phyloP scores from a whole-genome alignment of 2,329 filamentous ascomycete genomes.

The Ophiognomonia clavigignenti-juglandacearum region DNA sequence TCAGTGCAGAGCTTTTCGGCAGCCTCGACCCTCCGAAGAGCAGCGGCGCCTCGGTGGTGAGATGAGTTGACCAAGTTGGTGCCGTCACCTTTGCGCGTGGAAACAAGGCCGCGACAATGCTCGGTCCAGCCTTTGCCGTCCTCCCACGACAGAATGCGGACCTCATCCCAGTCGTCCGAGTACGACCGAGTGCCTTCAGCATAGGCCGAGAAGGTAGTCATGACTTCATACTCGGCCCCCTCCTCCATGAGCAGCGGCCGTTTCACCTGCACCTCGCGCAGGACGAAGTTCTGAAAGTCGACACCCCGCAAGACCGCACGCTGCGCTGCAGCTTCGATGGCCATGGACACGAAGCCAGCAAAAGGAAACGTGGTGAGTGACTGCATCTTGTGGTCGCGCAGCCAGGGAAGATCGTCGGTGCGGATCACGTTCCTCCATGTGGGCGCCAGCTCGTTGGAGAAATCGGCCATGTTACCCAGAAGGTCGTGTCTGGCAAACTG shows the following conservation, averaged over 20 bases:
- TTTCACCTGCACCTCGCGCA: slow-evolving; percentile 24
- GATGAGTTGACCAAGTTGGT: not conserved
- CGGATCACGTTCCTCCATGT: slow-evolving; percentile 32
- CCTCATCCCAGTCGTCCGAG: slow-evolving; percentile 23
- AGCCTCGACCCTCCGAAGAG: not conserved
- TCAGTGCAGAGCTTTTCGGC: slow-evolving; percentile 5
- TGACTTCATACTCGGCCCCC: slow-evolving; percentile 23
- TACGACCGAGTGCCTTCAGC: slow-evolving; percentile 16
- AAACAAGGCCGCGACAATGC: slow-evolving; percentile 24
- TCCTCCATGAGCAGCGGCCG: slow-evolving; percentile 26
- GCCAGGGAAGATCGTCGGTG: not conserved
- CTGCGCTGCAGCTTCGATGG: slow-evolving; percentile 26
- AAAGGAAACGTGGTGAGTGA: slow-evolving; percentile 36
- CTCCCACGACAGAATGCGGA: slow-evolving; percentile 26
- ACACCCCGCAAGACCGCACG: slow-evolving; percentile 16
- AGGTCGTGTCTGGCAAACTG: slow-evolving; percentile 33
- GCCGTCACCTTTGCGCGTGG: slow-evolving; percentile 3
- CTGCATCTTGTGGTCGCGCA: slow-evolving; percentile 11
- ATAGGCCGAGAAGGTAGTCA: slow-evolving; percentile 19
- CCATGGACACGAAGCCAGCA: slow-evolving; percentile 38
- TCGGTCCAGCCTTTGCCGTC: slow-evolving; percentile 23
- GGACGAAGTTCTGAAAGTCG: slow-evolving; percentile 19
- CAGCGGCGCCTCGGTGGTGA: not conserved
- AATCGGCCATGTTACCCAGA: slow-evolving; percentile 28
- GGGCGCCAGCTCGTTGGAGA: slow-evolving; percentile 26